These are phyloP conservation scores for Firmiana major DNA, from an alignment of 345 rosid species.

Conservation along the genomic window DNA sequence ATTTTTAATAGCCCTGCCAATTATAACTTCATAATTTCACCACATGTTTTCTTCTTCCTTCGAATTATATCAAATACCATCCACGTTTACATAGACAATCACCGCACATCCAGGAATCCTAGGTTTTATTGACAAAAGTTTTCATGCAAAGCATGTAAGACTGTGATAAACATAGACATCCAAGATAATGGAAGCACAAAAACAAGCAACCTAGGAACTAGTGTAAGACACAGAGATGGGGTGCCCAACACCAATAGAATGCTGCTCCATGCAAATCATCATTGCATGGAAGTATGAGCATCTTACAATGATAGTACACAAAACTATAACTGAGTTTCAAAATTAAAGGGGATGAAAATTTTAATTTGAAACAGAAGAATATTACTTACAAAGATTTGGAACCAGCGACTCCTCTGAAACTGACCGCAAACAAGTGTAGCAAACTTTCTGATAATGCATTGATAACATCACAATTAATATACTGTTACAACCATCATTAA, in stretches of 20 bases:
- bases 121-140: background rate
- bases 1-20: background rate
- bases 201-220: background rate
- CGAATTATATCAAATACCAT: background rate
- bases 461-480: constrained; percentile 22
- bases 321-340: background rate
- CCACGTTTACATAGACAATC: background rate
- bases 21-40: background rate
- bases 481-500: constrained; percentile 1
- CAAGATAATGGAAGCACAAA: background rate
- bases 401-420: constrained; percentile 61
- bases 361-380: background rate
- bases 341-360: background rate
- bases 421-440: constrained; percentile 65
- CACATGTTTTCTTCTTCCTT: background rate
- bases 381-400: constrained; percentile 79
- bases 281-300: background rate
- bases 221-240: background rate
- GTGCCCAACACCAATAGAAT: constrained; percentile 1
- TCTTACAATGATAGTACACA: background rate
- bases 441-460: constrained; percentile 59
- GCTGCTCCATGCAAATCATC: background rate
- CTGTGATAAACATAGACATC: background rate
- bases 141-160: background rate
- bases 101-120: background rate